Base-by-base conservation (phyloP, 257 asterid species). In the Solanum chiquidenum region DNA sequence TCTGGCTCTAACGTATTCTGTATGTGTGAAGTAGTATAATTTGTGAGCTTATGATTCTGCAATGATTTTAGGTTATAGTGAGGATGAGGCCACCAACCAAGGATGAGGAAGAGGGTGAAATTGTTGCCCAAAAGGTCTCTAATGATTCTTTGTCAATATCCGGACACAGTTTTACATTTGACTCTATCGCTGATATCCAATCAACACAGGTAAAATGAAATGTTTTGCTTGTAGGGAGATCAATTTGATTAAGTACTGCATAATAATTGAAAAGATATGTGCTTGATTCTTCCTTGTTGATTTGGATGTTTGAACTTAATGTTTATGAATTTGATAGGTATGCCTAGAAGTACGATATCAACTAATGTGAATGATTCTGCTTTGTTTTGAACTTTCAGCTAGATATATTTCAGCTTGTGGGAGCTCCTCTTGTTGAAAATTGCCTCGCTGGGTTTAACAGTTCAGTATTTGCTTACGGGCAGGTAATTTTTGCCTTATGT, bases 381-480 rank as follows among this genome's bases (percentile, higher is more conserved):
- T 84, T 77, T n/a, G 64, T 79, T 11, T 87, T 40, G 89, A 20
- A 88, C 35, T 92, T 92, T 88, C 96, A 97, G 99, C 89, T 88
- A 89, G 98, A 97, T 89, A 95, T 97, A 92, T 97, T 96, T 72
- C 94, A 97, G 92, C 97, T 94, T 37, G 93, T 96, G 69, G 99
- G 99, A 83, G 99, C 95, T 89, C 99, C 99, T 14, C 94, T 97
- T 33, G 93, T 97, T 60, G 99, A 97, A 90, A 96, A 96, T 90
- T 97, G 99, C 88, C 96, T 97, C 16, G 94, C 98, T 87, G 99
- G 99, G n/a, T 97, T 97, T 85, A 97, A 96, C 90, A 96, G 99
- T 92, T 97, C 99, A 2, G 99, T 95, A 86, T 97, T 97, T 93
- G 99, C 99, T 13, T 96, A 95, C 42, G 99, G 99, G 60, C 99